Evolutionary conservation across 2,329 filamentous ascomycete genomes (phyloP).

Genomic region (Paecilomyces sp.): DNA sequence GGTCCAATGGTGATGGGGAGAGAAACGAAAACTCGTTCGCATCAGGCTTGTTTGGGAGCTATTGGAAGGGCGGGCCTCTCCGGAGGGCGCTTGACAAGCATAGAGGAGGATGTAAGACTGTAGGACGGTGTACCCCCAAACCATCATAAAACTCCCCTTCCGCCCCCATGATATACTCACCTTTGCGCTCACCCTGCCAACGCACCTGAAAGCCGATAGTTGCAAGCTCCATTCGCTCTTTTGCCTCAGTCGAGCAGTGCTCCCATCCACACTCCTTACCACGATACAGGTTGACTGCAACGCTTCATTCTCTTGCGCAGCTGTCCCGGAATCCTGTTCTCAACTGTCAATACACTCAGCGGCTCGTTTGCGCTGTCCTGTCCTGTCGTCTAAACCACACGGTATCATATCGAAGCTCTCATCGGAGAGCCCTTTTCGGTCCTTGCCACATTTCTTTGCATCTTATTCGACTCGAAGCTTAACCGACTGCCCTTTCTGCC

Average conservation of each 20-base stretch:
- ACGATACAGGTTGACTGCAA: conserved; percentile 1
- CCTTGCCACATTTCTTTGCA: not conserved
- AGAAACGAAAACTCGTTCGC: not conserved
- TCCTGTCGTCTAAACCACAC: not conserved
- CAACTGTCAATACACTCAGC: not conserved
- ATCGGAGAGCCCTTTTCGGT: not conserved
- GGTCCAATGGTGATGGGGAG: not conserved
- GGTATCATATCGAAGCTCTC: not conserved
- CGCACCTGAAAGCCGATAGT: not conserved
- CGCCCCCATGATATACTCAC: not conserved
- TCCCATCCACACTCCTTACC: conserved; percentile 4
- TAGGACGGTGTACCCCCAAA: not conserved
- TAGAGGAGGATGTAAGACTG: conserved; percentile 1
- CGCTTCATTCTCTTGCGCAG: conserved; percentile 8
- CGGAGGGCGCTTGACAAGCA: not conserved
- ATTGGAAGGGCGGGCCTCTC: not conserved
- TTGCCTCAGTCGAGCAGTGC: conserved; percentile 5
- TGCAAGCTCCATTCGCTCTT: not conserved
- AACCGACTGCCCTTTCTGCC: not conserved
- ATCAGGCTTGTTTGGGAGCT: not conserved
- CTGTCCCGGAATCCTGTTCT: conserved; percentile 4
- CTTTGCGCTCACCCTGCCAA: not conserved
- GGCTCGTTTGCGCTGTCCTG: not conserved
- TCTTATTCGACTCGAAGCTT: not conserved
- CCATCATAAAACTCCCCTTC: not conserved